These are phyloP conservation scores for Blastocystis hominis DNA, from an alignment of 352 stramenopile genomes.

Conservation along the genomic window DNA sequence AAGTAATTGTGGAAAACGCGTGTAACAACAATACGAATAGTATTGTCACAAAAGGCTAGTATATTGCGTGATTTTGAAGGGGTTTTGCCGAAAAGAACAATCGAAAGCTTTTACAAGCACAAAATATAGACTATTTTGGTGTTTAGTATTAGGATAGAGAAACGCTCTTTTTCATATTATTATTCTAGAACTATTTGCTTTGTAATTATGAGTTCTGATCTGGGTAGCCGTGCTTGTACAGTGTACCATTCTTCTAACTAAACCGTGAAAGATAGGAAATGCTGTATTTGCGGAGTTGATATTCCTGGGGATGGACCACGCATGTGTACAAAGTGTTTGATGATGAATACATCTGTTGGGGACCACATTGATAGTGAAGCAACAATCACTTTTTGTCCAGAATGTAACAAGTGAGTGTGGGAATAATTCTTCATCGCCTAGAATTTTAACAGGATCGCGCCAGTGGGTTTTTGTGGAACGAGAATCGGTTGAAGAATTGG, in stretches of 20 bases:
- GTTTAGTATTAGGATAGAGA: neutral
- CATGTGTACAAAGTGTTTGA: constrained; percentile 92
- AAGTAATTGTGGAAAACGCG: too few relatives aligned
- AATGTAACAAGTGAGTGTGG: constrained; percentile 73
- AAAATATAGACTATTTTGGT: too few relatives aligned
- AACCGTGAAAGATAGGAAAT: constrained; percentile 62
- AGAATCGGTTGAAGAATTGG: constrained; percentile 92
- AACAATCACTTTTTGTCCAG: constrained; percentile 90
- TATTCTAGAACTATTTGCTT: neutral
- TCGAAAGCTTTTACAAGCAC: too few relatives aligned
- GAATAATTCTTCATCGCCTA: neutral
- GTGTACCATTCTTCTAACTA: neutral
- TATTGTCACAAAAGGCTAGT: neutral
- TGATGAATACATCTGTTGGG: constrained; percentile 90
- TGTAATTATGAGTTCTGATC: neutral
- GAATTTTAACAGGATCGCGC: constrained; percentile 27
- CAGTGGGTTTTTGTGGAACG: constrained; percentile 85
- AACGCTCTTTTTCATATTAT: neutral
- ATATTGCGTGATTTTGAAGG: too few relatives aligned
- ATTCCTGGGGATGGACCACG: constrained; percentile 93
- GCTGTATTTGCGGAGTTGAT: constrained; percentile 89
- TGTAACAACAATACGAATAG: neutral
- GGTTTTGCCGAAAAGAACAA: too few relatives aligned
- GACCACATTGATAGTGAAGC: constrained; percentile 89
- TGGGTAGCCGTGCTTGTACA: neutral